Evolutionary conservation across 371 early-diverging fungal species (phyloP).

Genomic region (Mortierella sp.): DNA sequence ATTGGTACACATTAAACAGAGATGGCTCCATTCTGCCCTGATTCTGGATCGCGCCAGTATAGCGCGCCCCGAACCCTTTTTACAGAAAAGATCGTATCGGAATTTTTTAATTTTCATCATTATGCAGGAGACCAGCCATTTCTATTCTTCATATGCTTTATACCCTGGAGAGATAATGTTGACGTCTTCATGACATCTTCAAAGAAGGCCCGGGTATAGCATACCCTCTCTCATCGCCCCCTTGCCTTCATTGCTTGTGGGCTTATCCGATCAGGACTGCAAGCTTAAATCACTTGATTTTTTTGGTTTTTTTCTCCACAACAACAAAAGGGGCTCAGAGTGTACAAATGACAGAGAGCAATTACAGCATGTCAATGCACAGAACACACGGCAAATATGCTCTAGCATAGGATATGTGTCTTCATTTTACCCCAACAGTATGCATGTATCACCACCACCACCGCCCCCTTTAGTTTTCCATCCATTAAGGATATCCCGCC

Average conservation of each 20-base stretch:
- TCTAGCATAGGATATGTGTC: neutral
- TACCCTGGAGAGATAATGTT: neutral
- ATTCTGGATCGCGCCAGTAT: neutral
- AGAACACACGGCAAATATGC: neutral
- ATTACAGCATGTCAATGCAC: neutral
- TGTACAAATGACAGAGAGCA: neutral
- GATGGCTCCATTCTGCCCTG: neutral
- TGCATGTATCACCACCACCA: neutral
- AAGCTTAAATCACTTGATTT: no score
- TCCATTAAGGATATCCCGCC: neutral
- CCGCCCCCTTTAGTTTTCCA: neutral
- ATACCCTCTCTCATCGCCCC: neutral
- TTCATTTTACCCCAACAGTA: conserved; percentile 17
- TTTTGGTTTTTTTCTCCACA: neutral
- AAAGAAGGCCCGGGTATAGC: neutral
- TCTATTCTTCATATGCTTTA: no score
- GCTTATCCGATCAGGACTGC: no score
- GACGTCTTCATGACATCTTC: neutral
- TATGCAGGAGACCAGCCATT: neutral
- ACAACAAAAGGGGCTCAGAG: neutral
- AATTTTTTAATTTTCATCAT: neutral
- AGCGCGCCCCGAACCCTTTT: neutral
- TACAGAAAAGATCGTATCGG: neutral
- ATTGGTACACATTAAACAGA: neutral
- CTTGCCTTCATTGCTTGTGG: no score